phyloP scores from a whole-genome alignment of 2,329 filamentous ascomycete species.

The Hortaea sp. region DNA sequence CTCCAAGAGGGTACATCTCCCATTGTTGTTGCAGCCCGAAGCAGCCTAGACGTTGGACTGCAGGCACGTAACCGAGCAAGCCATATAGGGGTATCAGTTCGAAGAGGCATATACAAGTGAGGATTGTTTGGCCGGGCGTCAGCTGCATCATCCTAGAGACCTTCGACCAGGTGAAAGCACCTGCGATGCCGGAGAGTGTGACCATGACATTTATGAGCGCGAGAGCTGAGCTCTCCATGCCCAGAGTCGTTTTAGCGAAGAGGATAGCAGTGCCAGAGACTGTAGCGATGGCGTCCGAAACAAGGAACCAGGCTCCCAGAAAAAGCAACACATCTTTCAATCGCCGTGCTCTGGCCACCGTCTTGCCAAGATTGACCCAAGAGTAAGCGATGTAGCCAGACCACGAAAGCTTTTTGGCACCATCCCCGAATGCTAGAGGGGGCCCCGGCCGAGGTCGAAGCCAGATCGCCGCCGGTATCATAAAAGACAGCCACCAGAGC shows the following conservation, averaged over 20 bases:
- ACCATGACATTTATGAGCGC: constrained; percentile 91
- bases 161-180: constrained; percentile 81
- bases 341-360: constrained; percentile 61
- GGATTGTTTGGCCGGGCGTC: constrained; percentile 74
- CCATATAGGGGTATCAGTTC: constrained; percentile 90
- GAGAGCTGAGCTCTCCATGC: constrained; percentile 79
- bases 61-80: constrained; percentile 74
- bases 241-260: constrained; percentile 86
- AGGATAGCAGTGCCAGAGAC: constrained; percentile 89
- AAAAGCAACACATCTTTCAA: constrained; percentile 68
- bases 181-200: constrained; percentile 71
- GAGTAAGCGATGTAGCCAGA: constrained; percentile 67
- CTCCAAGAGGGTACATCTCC: constrained; percentile 92
- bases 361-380: constrained; percentile 78
- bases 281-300: constrained; percentile 89
- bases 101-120: constrained; percentile 83
- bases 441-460: constrained; percentile 81
- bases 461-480: constrained; percentile 79
- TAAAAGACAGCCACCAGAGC: constrained; percentile 87
- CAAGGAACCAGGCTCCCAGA: constrained; percentile 82
- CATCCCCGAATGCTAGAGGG: constrained; percentile 38
- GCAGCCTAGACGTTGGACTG: constrained; percentile 62
- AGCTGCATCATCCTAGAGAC: constrained; percentile 62
- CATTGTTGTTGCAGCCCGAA: constrained; percentile 84
- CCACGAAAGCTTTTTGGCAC: constrained; percentile 37